A percentile compares a stretch with the other conserved stretches of the same genome.
These are phyloP conservation scores for Boletus vinaceobasis DNA, from an alignment of 768 basidiomycete species.

Conservation along the genomic window DNA sequence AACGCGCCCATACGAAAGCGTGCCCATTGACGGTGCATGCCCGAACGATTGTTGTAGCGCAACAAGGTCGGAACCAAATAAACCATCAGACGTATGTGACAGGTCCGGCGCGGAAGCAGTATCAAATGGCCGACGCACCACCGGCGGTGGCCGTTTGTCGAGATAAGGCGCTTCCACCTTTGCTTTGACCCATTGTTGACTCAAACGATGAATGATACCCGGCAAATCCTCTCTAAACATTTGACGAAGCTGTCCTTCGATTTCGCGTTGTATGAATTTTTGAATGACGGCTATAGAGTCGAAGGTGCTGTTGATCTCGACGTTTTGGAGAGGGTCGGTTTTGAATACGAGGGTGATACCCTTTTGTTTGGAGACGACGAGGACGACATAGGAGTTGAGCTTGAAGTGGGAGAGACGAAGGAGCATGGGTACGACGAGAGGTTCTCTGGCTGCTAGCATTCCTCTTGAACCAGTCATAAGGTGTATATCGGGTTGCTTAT, in stretches of 20 bases:
- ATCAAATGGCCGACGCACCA: slow-evolving; percentile 34
- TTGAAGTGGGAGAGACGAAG: slow-evolving; percentile 94
- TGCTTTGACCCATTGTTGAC: slow-evolving; percentile 93
- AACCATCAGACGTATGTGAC: slow-evolving; percentile 19
- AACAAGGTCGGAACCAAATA: slow-evolving; percentile 9
- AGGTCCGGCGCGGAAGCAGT: slow-evolving; percentile 43
- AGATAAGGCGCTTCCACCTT: slow-evolving; percentile 92
- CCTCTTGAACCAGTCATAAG: slow-evolving; percentile 78
- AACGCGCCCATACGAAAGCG: slow-evolving; percentile 24
- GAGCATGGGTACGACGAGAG: slow-evolving; percentile 96
- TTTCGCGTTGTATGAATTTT: slow-evolving; percentile 96
- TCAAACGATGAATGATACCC: slow-evolving; percentile 92
- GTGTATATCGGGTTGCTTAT: slow-evolving; percentile 88
- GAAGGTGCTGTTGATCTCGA: slow-evolving; percentile 96
- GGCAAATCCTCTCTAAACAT: slow-evolving; percentile 98
- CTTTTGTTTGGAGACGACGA: slow-evolving; percentile 96
- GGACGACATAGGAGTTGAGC: slow-evolving; percentile 92
- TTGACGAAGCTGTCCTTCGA: slow-evolving; percentile 93
- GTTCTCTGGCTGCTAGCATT: slow-evolving; percentile 92
- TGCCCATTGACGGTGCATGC: slow-evolving; percentile 22
- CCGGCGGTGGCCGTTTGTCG: slow-evolving; percentile 45
- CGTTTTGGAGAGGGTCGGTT: slow-evolving; percentile 96
- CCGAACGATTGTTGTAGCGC: slow-evolving; percentile 25
- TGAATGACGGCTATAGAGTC: slow-evolving; percentile 98
- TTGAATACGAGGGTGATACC: slow-evolving; percentile 99